These are phyloP conservation scores for Medakamo hakoo DNA, from an alignment of 139 green algal genomes.

Conservation along the genomic window DNA sequence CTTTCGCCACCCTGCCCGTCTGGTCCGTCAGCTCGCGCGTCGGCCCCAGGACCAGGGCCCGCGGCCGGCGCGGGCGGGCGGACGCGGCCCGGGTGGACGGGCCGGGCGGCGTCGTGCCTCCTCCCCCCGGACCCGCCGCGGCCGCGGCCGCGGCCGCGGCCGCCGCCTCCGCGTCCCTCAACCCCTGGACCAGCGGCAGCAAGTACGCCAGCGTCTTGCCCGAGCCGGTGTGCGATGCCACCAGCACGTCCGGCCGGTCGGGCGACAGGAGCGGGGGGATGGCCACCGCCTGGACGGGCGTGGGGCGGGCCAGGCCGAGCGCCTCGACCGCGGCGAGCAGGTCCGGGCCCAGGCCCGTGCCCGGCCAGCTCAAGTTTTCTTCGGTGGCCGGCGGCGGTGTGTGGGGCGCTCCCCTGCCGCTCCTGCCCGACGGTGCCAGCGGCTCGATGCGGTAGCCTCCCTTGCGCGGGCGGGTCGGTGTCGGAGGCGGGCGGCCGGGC, in stretches of 20 bases:
- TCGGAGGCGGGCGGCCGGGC: no score
- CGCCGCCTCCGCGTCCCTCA: conserved; percentile 25
- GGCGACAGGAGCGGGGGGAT: background rate
- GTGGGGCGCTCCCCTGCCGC: no score
- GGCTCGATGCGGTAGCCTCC: no score
- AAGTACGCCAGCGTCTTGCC: conserved; percentile 89
- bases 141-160: conserved; percentile 11
- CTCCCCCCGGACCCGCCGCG: no score
- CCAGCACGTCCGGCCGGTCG: conserved; percentile 19
- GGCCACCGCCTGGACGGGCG: background rate
- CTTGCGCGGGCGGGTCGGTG: no score
- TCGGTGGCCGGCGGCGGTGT: no score
- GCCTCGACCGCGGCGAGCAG: background rate
- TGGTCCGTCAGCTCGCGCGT: conserved; percentile 85
- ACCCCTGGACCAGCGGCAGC: conserved; percentile 53
- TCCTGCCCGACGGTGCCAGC: no score
- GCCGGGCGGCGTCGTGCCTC: no score
- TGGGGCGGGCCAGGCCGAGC: background rate
- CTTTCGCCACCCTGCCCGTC: conserved; percentile 69
- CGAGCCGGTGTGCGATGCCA: conserved; percentile 71
- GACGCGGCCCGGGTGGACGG: conserved; percentile 8
- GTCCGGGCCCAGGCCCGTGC: background rate
- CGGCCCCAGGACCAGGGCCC: conserved; percentile 67
- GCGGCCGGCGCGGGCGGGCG: conserved; percentile 45
- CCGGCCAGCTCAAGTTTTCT: no score